Conservation (phyloP, 2,329 filamentous ascomycete genomes). For the Fusarium bulbicola region DNA sequence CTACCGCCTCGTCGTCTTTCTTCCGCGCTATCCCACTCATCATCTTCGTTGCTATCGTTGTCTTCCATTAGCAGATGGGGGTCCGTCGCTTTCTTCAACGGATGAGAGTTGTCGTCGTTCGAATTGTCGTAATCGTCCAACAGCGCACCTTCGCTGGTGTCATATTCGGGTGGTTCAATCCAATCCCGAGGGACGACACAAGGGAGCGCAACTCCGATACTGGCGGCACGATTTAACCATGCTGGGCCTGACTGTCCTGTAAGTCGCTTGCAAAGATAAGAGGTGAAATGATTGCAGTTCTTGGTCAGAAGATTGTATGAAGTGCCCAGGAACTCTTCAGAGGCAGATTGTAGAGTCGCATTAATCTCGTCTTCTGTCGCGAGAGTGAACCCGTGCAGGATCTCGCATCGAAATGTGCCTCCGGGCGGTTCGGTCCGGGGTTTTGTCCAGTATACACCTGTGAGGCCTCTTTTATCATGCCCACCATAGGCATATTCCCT, state of each 20-base stretch:
- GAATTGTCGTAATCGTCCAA: constrained; percentile 64
- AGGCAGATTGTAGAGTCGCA: constrained; percentile 72
- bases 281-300: constrained; percentile 92
- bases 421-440: constrained; percentile 78
- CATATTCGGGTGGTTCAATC: constrained; percentile 81
- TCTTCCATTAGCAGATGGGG: constrained; percentile 45
- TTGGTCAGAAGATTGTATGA: constrained; percentile 83
- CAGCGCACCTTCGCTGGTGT: constrained; percentile 75
- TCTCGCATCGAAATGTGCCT: constrained; percentile 77
- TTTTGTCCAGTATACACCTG: constrained; percentile 85
- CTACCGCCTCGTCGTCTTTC: constrained; percentile 52
- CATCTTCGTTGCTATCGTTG: constrained; percentile 42
- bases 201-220: constrained; percentile 80
- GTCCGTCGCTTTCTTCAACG: constrained; percentile 60
- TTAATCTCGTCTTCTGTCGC: constrained; percentile 75
- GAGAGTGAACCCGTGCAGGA: constrained; percentile 83
- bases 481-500: constrained; percentile 88
- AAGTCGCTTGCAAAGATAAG: constrained; percentile 76
- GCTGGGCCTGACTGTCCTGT: constrained; percentile 74
- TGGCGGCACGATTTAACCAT: constrained; percentile 87
- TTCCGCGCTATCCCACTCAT: constrained; percentile 57
- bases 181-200: constrained; percentile 85
- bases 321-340: constrained; percentile 77
- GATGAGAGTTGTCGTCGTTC: constrained; percentile 68
- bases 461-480: constrained; percentile 74